Evolutionary conservation across 164 flowering plant genomes (phyloP), one percentile per base, ranked within the genome.

Genomic region (Macadamia integrifolia): DNA sequence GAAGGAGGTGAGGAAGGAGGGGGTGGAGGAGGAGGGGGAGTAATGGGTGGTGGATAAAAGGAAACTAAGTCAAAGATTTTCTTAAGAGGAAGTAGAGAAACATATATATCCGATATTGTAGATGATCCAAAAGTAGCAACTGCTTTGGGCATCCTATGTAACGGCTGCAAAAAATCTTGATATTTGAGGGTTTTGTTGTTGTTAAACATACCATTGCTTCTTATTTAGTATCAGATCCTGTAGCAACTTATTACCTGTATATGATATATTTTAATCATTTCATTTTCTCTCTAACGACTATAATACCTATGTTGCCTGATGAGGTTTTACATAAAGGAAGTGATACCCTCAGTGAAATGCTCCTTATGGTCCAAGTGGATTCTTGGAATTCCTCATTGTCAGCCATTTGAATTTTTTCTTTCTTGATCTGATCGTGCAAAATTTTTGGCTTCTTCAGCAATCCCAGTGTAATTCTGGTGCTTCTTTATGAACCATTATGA

Each of bases 181-280:
- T n/a, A n/a, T n/a, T n/a, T n/a, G n/a, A n/a, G n/a, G n/a, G n/a
- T n/a, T n/a, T n/a, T n/a, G n/a, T n/a, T n/a, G n/a, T n/a, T n/a
- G n/a, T n/a, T n/a, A n/a, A n/a, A n/a, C 95, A 95, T 98, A 92
- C 81, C 82, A 95, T 95, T 98, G 99, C 97, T 43, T 92, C 99
- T 6, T 95, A 95, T 81, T 95, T 98, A 73, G 99, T 95, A 68
- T 95, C 99, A 61, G 99, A 95, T 86, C 98, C 99, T 72, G 98
- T 95, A 71, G 78, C 99, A 61, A 95, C 99, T 9, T 95, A 95
- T 78, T 95, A 84, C 82, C 79, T 95, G 75, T 95, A 95, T 71
- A 95, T 89, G 97, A 95, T 96, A 9, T 95, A 95, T 81, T 96
- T 95, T 69, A 98, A 95, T 80, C 99, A 98, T 18, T 95, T 95